phyloP scores from a whole-genome alignment of 1,284 basidiomycete genomes.

The Cerioporus squamosus region DNA sequence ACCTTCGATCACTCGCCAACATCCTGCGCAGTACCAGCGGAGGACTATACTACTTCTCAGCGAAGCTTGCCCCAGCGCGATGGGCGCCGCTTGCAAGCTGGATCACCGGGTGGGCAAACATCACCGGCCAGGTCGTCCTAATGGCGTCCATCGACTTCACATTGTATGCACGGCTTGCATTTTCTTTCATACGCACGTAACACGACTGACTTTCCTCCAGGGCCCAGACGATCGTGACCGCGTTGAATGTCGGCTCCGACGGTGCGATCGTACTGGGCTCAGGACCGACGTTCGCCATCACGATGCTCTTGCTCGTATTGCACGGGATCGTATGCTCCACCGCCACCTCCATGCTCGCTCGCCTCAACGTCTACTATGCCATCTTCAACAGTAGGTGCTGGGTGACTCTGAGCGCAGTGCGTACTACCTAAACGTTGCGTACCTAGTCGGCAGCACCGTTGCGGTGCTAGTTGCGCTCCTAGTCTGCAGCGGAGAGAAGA shows the following conservation, averaged over 20 bases:
- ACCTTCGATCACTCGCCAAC: background rate
- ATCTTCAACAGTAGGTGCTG: conserved; percentile 56
- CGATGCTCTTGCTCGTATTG: conserved; percentile 61
- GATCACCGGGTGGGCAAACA: conserved; percentile 76
- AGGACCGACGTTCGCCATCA: conserved; percentile 69
- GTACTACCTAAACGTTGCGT: background rate
- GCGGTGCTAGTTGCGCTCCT: conserved; percentile 68
- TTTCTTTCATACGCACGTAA: background rate
- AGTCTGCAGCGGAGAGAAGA: conserved; percentile 57
- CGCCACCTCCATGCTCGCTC: conserved; percentile 65
- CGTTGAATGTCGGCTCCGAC: conserved; percentile 62
- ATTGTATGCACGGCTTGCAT: background rate
- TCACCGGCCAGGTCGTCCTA: conserved; percentile 64
- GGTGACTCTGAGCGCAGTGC: no score
- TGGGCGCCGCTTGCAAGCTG: conserved; percentile 70
- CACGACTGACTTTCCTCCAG: conserved; percentile 26
- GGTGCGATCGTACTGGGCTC: conserved; percentile 52
- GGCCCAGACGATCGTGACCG: conserved; percentile 79
- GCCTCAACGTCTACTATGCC: conserved; percentile 72
- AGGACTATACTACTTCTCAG: conserved; percentile 77
- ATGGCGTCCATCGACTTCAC: conserved; percentile 79
- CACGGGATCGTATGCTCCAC: conserved; percentile 75
- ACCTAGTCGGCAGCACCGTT: conserved; percentile 39
- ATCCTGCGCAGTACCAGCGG: conserved; percentile 47
- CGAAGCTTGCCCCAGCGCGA: conserved; percentile 65